Evolutionary conservation across 1,284 basidiomycete genomes (phyloP), one percentile per base, ranked within the genome.

Genomic region (Trichosporon sp.): DNA sequence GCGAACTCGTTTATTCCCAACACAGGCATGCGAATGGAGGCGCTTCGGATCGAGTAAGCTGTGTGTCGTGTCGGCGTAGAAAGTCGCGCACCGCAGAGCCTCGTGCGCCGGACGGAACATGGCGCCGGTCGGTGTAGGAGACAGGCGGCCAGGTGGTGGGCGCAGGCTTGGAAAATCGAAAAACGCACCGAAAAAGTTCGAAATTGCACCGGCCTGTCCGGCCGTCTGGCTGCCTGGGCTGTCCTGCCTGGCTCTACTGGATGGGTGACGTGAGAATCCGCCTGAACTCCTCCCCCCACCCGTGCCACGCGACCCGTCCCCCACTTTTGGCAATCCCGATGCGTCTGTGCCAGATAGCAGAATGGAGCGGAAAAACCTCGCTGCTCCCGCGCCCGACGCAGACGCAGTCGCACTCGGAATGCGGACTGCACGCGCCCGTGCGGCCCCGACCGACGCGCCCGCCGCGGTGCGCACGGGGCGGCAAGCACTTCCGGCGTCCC

Each of bases 111-210:
- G 47, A 47, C 47, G 47, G 47, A 51, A 51, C 47, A 51, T 51
- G 47, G 23, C 47, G 47, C 21, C 47, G 21, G 23, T 3, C 21
- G 13, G 18, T 7, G 44, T 51, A n/a, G 47, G 21, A 51, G 7
- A 11, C 47, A n/a, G 47, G 18, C 18, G n/a, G 47, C 6, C 34
- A 34, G 34, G 44, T 51, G 18, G 7, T 8, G 21, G 18, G 18
- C 8, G 44, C 32, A 29, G 56, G 47, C 47, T 51, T 51, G 47
- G 27, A 60, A 60, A 60, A 60, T 60, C 56, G 56, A 60, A 60
- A 60, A 60, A 60, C 56, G 27, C 21, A 5, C 18, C 56, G 27
- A 31, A 60, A 60, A 60, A 60, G 56, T 60, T 60, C 56, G 56
- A 60, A 60, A 60, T 25, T 18, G 29, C 29, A 18, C 29, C 27